Evolutionary conservation across 1,139 yeast species (phyloP).

Genomic region (Eremothecium cymbalariae): DNA sequence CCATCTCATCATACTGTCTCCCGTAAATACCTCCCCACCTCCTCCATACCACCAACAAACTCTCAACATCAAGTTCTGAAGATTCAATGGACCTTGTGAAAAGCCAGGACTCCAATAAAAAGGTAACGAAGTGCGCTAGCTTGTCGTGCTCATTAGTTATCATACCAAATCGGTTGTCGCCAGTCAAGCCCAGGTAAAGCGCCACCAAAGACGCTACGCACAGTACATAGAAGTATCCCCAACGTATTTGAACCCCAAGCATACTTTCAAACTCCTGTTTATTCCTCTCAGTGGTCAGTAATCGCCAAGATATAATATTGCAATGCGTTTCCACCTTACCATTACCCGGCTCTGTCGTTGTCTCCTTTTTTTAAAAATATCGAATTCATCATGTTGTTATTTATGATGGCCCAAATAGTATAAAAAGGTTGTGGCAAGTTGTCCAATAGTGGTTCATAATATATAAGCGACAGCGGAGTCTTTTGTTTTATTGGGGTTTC

Average conservation of each 20-base stretch:
- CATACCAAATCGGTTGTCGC: slow-evolving; percentile 40
- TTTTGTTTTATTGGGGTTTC: no score
- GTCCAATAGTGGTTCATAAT: no score
- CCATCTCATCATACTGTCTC: not conserved
- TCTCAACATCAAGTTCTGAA: not conserved
- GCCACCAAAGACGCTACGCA: not conserved
- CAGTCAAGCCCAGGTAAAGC: slow-evolving; percentile 29
- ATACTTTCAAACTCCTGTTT: not conserved
- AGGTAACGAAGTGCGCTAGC: slow-evolving; percentile 41
- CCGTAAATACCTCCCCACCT: not conserved
- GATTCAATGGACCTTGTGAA: slow-evolving; percentile 34
- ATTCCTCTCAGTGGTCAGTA: not conserved
- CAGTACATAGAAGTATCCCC: slow-evolving; percentile 5
- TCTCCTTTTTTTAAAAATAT: not conserved
- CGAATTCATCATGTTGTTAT: no score
- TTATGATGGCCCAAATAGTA: no score
- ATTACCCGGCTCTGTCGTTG: not conserved
- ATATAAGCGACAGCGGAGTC: no score
- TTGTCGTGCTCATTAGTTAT: slow-evolving; percentile 45
- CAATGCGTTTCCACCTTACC: no score
- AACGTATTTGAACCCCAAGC: slow-evolving; percentile 6
- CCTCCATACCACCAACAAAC: not conserved
- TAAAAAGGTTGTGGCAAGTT: no score
- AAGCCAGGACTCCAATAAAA: slow-evolving; percentile 41
- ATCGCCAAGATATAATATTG: no score